Conservation (phyloP, 140 eudicot species). For the Stevia rebaudiana region DNA sequence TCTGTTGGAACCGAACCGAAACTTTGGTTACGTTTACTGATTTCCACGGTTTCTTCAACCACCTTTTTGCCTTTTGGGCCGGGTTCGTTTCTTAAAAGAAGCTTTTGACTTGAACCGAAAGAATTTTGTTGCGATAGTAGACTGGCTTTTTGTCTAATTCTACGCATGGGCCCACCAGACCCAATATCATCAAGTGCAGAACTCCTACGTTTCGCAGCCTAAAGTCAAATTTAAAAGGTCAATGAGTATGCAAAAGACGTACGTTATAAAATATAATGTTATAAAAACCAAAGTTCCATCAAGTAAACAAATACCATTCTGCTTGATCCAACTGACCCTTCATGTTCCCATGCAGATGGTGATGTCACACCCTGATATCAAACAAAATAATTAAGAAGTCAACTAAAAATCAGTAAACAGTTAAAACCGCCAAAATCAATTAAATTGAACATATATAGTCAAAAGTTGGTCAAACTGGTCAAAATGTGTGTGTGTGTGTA, state of each 20-base stretch:
- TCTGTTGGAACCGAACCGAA: constrained; percentile 57
- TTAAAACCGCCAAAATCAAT: too few species aligned
- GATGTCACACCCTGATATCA: constrained; percentile 45
- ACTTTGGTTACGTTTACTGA: constrained; percentile 29
- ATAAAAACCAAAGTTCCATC: neutral
- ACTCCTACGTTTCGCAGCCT: constrained; percentile 80
- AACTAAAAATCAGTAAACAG: too few species aligned
- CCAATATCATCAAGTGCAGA: constrained; percentile 68
- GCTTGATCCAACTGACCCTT: constrained; percentile 38
- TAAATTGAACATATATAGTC: too few species aligned
- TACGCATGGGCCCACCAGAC: constrained; percentile 75
- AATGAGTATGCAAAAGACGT: neutral
- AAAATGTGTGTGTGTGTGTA: too few species aligned
- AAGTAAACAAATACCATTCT: constrained; percentile 30
- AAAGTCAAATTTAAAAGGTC: constrained; percentile 11
- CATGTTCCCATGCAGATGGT: constrained; percentile 40
- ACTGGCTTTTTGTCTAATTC: constrained; percentile 73
- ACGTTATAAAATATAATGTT: neutral
- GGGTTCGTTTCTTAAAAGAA: constrained; percentile 22
- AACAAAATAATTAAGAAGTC: neutral
- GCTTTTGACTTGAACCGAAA: constrained; percentile 28
- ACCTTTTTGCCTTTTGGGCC: constrained; percentile 20
- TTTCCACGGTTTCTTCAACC: constrained; percentile 31
- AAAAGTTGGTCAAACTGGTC: too few species aligned
- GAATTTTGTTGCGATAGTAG: constrained; percentile 37